These are phyloP conservation scores for Sordaria brevicollis DNA, from an alignment of 495 filamentous ascomycete genomes.

Conservation along the genomic window DNA sequence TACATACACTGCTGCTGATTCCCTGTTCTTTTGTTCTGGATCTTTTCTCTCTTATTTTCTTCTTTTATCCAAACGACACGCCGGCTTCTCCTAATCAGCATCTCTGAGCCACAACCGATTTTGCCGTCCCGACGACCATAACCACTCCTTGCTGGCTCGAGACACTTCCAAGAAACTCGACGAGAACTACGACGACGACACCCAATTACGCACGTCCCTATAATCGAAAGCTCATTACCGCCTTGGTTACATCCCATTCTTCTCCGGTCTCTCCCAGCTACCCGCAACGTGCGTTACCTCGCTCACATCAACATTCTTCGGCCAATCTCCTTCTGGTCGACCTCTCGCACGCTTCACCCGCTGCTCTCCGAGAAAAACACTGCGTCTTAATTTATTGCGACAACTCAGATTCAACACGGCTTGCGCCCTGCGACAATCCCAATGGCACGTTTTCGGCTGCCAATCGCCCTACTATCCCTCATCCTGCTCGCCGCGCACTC, in stretches of 20 bases:
- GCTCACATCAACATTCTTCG: neutral
- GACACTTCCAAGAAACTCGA: neutral
- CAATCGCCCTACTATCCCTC: neutral
- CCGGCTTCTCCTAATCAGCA: neutral
- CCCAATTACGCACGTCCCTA: neutral
- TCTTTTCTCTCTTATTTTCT: neutral
- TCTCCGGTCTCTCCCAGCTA: neutral
- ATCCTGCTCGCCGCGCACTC: neutral
- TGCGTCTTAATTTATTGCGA: neutral
- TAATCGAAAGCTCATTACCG: neutral
- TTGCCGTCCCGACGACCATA: neutral
- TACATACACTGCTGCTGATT: neutral
- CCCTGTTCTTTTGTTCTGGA: neutral
- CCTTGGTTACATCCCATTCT: neutral
- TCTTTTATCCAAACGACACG: neutral
- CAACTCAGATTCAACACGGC: neutral
- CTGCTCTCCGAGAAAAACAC: neutral
- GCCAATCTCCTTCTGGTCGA: neutral
- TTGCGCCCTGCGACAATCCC: neutral
- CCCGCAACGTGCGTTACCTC: neutral
- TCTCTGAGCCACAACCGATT: neutral
- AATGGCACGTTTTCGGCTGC: constrained; percentile 4
- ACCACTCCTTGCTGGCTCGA: neutral
- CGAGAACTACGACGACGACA: neutral
- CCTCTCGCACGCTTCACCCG: neutral